Conservation (phyloP, 768 basidiomycete species). For the Mycena albidolilacea region DNA sequence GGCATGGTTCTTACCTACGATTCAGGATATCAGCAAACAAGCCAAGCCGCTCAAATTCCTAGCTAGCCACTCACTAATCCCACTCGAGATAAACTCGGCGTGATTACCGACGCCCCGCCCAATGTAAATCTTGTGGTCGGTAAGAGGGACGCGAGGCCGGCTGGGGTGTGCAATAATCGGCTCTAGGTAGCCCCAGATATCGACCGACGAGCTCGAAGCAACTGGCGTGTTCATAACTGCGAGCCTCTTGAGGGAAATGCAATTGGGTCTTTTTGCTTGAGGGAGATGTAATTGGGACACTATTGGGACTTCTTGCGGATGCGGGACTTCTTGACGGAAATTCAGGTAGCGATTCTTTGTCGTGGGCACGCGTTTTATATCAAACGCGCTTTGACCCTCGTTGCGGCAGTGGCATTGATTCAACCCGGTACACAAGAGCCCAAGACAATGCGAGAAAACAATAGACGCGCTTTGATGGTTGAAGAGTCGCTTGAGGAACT, state of each 20-base stretch:
- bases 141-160: conserved; percentile 14
- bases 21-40: background rate
- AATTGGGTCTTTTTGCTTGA: conserved; percentile 10
- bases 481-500: background rate
- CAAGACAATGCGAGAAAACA: conserved; percentile 14
- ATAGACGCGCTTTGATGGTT: conserved; percentile 23
- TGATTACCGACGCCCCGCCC: background rate
- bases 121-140: background rate
- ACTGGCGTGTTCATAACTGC: conserved; percentile 9
- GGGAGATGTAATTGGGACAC: background rate
- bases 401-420: conserved; percentile 7
- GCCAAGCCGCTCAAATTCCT: background rate
- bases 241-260: conserved; percentile 5
- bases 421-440: background rate
- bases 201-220: background rate
- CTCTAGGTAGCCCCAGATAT: conserved; percentile 27
- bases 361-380: conserved; percentile 15
- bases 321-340: conserved; percentile 1
- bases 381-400: conserved; percentile 30
- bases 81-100: conserved; percentile 8
- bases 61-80: conserved; percentile 28
- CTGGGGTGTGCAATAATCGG: conserved; percentile 8
- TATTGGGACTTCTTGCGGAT: conserved; percentile 1
- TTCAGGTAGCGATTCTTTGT: conserved; percentile 9
- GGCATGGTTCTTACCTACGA: conserved; percentile 29